These are phyloP conservation scores for Madurella mycetomatis DNA, from an alignment of 2,329 filamentous ascomycete species.

Conservation along the genomic window DNA sequence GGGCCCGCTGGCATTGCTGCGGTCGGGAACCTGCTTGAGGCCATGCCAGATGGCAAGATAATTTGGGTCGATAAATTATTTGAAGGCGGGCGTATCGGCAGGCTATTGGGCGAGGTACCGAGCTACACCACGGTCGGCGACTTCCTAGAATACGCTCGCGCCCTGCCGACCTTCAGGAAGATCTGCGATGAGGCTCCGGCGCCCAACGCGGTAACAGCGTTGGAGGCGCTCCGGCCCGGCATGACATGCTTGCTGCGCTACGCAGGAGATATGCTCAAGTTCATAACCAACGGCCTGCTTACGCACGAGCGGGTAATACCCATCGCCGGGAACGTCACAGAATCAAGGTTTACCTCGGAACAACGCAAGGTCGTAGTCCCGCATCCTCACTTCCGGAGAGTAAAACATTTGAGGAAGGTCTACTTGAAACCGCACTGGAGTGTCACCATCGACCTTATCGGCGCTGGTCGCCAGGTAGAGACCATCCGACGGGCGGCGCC, in stretches of 20 bases:
- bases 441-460: not conserved
- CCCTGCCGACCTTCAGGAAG: conserved; percentile 7
- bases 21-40: conserved; percentile 20
- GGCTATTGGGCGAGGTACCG: conserved; percentile 17
- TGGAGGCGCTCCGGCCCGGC: conserved; percentile 8
- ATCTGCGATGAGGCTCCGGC: conserved; percentile 6
- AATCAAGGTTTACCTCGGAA: not conserved
- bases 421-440: conserved; percentile 3
- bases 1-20: conserved; percentile 23
- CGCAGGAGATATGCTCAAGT: conserved; percentile 20
- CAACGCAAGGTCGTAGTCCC: too few relatives aligned
- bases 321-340: conserved; percentile 5
- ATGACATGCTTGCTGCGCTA: conserved; percentile 18
- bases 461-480: not conserved
- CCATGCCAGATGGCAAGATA: conserved; percentile 12
- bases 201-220: conserved; percentile 12
- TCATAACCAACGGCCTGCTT: conserved; percentile 15
- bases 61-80: conserved; percentile 21
- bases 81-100: conserved; percentile 14
- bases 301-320: conserved; percentile 11
- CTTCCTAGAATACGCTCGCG: conserved; percentile 16
- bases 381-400: too few relatives aligned
- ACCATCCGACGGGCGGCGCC: conserved; percentile 5
- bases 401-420: too few relatives aligned
- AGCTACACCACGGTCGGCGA: conserved; percentile 21